These are phyloP conservation scores for Plasmopara muralis DNA, from an alignment of 352 stramenopile genomes.

Conservation along the genomic window DNA sequence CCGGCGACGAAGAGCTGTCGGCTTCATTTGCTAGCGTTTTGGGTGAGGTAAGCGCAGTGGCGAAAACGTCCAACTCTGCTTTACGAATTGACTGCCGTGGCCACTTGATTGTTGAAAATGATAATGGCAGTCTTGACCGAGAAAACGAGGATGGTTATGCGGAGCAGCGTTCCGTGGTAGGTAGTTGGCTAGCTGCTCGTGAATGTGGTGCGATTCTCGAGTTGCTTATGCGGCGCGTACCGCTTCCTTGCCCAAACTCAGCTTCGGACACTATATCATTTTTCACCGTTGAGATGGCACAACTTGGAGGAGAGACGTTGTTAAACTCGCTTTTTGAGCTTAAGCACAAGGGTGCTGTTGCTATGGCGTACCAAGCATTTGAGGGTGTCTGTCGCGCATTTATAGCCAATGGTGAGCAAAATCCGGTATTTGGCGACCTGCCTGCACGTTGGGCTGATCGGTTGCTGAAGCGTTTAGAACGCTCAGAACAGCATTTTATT, in stretches of 20 bases:
- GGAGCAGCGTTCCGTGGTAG: constrained; percentile 74
- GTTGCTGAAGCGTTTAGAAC: constrained; percentile 66
- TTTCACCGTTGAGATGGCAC: constrained; percentile 49
- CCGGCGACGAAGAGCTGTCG: constrained; percentile 55
- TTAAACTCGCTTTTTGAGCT: constrained; percentile 81
- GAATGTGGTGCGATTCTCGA: constrained; percentile 78
- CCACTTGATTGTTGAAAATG: constrained; percentile 62
- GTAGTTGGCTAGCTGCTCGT: constrained; percentile 80
- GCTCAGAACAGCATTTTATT: constrained; percentile 82
- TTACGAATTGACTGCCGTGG: constrained; percentile 73
- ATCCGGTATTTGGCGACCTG: constrained; percentile 40
- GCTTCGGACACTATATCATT: constrained; percentile 17
- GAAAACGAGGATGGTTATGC: constrained; percentile 43
- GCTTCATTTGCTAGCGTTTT: constrained; percentile 58
- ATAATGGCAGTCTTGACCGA: constrained; percentile 22
- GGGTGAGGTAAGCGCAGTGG: constrained; percentile 54
- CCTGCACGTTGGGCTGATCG: constrained; percentile 70
- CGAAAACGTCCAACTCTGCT: constrained; percentile 41
- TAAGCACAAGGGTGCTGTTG: constrained; percentile 85
- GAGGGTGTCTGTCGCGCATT: constrained; percentile 82
- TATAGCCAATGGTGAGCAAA: constrained; percentile 52
- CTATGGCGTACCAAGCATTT: constrained; percentile 76
- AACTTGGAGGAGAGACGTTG: constrained; percentile 59
- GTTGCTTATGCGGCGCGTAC: constrained; percentile 58
- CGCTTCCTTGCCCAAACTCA: constrained; percentile 29